Conservation (phyloP, 2,329 filamentous ascomycete species). For the Apiospora pterosperma region DNA sequence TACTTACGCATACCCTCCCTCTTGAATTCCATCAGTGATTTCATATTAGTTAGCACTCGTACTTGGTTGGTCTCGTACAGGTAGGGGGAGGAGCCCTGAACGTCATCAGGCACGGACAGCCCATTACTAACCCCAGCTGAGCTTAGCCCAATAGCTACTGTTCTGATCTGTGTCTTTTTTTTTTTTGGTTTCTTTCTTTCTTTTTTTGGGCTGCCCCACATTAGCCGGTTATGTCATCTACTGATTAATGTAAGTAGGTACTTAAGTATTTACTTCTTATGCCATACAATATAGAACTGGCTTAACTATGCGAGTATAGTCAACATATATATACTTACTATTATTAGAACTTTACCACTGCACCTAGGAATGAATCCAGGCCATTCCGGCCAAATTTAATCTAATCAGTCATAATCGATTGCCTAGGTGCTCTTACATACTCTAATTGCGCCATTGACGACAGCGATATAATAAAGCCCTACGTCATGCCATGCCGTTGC, state of each 20-base stretch:
- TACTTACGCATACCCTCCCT: neutral
- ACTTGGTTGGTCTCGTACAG: too few species aligned
- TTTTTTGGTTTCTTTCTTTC: neutral
- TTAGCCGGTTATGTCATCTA: neutral
- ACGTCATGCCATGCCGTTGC: neutral
- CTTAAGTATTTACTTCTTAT: too few species aligned
- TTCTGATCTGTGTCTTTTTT: neutral
- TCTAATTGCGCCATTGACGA: neutral
- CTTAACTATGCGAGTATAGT: neutral
- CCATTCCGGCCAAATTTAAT: neutral
- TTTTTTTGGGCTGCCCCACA: neutral
- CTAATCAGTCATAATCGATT: neutral
- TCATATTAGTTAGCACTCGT: too few species aligned
- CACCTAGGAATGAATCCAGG: too few species aligned
- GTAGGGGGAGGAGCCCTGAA: neutral
- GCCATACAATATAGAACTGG: too few species aligned
- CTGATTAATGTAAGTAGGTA: too few species aligned
- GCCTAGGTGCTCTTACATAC: neutral
- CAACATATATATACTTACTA: neutral
- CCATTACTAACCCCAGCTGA: neutral
- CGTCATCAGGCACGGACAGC: neutral
- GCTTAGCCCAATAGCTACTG: neutral
- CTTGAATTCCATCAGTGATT: slow-evolving; percentile 3
- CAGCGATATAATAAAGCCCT: neutral
- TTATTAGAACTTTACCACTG: too few species aligned